Percentiles rank a stretch among this genome's conserved stretches.
These are phyloP conservation scores for Tricladium varicosporioides DNA, from an alignment of 2,329 filamentous ascomycete species.

Conservation along the genomic window DNA sequence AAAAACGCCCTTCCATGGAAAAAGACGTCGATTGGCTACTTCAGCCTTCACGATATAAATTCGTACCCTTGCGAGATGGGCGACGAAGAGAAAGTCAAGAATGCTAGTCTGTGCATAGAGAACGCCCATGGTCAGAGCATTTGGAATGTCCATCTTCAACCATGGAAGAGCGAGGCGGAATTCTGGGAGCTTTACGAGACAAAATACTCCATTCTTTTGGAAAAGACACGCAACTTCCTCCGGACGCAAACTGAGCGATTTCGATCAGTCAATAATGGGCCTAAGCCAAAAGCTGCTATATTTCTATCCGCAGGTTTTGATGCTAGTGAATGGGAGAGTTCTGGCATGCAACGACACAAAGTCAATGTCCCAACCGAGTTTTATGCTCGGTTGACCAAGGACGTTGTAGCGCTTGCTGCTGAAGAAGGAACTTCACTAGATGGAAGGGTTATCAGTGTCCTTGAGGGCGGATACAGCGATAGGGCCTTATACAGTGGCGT, in stretches of 20 bases:
- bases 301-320: slow-evolving; percentile 97
- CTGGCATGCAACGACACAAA: slow-evolving; percentile 91
- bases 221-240: slow-evolving; percentile 80
- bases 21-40: slow-evolving; percentile 89
- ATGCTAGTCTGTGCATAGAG: slow-evolving; percentile 91
- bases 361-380: slow-evolving; percentile 97
- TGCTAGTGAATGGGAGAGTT: slow-evolving; percentile 90
- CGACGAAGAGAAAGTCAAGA: slow-evolving; percentile 90
- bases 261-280: slow-evolving; percentile 51
- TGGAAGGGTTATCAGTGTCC: slow-evolving; percentile 84
- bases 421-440: slow-evolving; percentile 77
- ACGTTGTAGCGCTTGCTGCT: slow-evolving; percentile 77
- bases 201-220: slow-evolving; percentile 72
- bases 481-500: slow-evolving; percentile 85
- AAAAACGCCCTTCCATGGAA: slow-evolving; percentile 76
- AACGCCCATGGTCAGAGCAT: slow-evolving; percentile 91
- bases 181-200: slow-evolving; percentile 88
- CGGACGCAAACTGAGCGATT: slow-evolving; percentile 67
- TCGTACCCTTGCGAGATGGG: slow-evolving; percentile 95
- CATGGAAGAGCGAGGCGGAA: slow-evolving; percentile 78
- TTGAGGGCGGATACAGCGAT: slow-evolving; percentile 96
- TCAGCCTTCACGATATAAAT: slow-evolving; percentile 97
- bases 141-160: slow-evolving; percentile 92
- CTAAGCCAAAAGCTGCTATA: slow-evolving; percentile 76
- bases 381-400: slow-evolving; percentile 85